phyloP scores from a whole-genome alignment of 2,329 filamentous ascomycete genomes.

The Fusarium oligoseptatum region DNA sequence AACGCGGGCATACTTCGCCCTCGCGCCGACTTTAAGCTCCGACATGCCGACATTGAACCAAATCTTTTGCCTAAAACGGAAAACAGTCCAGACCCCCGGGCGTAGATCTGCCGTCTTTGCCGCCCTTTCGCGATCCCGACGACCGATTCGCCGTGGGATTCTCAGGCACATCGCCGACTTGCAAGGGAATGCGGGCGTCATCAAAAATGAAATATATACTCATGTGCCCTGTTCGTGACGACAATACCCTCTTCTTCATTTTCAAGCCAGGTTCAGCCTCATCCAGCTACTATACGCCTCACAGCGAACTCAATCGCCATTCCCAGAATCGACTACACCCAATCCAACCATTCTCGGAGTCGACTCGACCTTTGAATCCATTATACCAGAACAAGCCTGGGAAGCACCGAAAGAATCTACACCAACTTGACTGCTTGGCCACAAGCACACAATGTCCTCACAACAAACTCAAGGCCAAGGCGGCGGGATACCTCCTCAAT shows the following conservation, averaged over 20 bases:
- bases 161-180: background rate
- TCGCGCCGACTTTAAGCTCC: constrained; percentile 40
- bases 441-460: constrained; percentile 31
- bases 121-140: constrained; percentile 34
- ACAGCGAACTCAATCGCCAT: background rate
- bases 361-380: background rate
- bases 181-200: background rate
- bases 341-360: background rate
- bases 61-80: constrained; percentile 30
- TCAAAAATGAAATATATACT: constrained; percentile 7
- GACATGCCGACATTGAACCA: constrained; percentile 39
- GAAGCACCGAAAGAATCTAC: background rate
- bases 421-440: background rate
- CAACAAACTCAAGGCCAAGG: constrained; percentile 10
- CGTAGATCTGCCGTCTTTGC: constrained; percentile 17
- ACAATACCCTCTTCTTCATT: background rate
- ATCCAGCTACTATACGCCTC: background rate
- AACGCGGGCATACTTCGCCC: constrained; percentile 8
- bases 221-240: background rate
- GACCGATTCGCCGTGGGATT: constrained; percentile 21
- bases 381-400: background rate
- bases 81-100: constrained; percentile 12
- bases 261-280: constrained; percentile 5
- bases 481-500: constrained; percentile 22
- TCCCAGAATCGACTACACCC: background rate